Conservation (phyloP, 2,329 filamentous ascomycete species). For the Alternaria arborescens region DNA sequence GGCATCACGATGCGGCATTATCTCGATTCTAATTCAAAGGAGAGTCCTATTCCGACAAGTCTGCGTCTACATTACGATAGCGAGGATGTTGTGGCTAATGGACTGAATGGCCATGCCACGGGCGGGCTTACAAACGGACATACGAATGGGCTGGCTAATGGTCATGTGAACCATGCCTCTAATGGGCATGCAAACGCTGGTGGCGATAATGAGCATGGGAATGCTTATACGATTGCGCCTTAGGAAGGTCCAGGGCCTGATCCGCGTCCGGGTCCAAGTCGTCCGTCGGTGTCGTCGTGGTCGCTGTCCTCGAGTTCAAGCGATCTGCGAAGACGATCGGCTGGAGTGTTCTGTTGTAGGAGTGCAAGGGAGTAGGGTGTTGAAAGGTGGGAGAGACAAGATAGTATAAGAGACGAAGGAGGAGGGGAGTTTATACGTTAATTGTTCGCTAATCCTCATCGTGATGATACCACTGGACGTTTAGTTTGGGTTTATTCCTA, state of each 20-base stretch:
- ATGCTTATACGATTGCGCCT: constrained; percentile 27
- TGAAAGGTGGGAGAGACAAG: background rate
- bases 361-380: background rate
- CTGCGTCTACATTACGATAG: constrained; percentile 36
- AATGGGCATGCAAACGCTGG: constrained; percentile 24
- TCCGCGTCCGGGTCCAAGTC: background rate
- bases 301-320: background rate
- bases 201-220: constrained; percentile 20
- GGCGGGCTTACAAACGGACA: constrained; percentile 6
- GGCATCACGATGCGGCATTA: constrained; percentile 60
- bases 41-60: constrained; percentile 52
- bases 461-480: constrained; percentile 1
- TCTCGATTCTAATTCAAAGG: constrained; percentile 58
- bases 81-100: constrained; percentile 20
- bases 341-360: constrained; percentile 2
- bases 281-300: background rate
- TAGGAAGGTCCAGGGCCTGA: constrained; percentile 2
- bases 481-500: background rate
- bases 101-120: background rate
- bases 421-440: background rate
- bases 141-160: constrained; percentile 8
- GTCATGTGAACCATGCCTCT: constrained; percentile 9
- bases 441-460: background rate
- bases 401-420: background rate
- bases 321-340: background rate